Conservation (phyloP, 345 rosid genomes). For the Kernera saxatilis region DNA sequence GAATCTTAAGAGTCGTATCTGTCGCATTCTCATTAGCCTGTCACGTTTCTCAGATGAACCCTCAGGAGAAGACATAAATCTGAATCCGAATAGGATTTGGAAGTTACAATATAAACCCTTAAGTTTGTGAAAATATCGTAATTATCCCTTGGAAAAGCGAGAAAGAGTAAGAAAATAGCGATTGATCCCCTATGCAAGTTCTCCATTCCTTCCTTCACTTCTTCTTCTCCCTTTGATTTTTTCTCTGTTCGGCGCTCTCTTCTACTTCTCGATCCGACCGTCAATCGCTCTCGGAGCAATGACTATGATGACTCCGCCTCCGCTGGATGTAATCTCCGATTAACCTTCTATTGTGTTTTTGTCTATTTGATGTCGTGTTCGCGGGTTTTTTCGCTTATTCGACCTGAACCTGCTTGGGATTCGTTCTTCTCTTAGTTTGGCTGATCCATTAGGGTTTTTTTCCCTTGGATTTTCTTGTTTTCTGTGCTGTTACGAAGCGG, state of each 20-base stretch:
- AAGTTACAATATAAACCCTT: constrained; percentile 17
- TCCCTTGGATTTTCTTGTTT: neutral
- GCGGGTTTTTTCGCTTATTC: neutral
- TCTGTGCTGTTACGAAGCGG: neutral
- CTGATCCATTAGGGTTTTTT: constrained; percentile 27
- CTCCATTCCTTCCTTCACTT: constrained; percentile 20
- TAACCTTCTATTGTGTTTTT: neutral
- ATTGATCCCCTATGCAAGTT: constrained; percentile 29
- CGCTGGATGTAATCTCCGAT: constrained; percentile 54
- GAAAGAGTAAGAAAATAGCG: constrained; percentile 26
- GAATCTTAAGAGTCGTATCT: neutral
- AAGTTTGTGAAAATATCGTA: constrained; percentile 18
- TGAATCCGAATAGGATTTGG: neutral
- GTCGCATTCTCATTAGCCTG: constrained; percentile 33
- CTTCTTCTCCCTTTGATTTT: constrained; percentile 2
- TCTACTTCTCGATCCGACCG: constrained; percentile 39
- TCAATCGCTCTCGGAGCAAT: constrained; percentile 33
- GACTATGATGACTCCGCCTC: constrained; percentile 86
- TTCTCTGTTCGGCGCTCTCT: neutral
- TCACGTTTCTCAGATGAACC: neutral
- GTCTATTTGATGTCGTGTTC: constrained; percentile 19
- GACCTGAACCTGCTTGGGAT: neutral
- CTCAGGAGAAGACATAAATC: constrained; percentile 10
- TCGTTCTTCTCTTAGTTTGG: neutral
- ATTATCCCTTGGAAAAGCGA: constrained; percentile 24